These are phyloP conservation scores for Trebouxia sp. DNA, from an alignment of 139 green algal species.

Conservation along the genomic window DNA sequence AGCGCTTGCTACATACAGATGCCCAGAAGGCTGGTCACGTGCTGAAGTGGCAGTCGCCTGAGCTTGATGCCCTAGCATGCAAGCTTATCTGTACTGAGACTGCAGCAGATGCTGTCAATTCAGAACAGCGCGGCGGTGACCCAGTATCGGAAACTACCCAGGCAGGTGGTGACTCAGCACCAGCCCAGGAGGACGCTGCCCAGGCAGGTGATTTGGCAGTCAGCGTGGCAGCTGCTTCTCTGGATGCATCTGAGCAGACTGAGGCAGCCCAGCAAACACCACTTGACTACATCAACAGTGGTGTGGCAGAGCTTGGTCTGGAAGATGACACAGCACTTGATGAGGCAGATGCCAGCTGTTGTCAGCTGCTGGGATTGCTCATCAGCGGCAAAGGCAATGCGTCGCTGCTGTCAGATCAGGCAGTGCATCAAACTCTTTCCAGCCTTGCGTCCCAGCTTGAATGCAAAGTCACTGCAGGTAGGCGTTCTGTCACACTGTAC, in stretches of 20 bases:
- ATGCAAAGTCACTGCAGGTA: too few relatives aligned
- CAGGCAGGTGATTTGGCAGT: background rate
- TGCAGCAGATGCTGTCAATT: too few relatives aligned
- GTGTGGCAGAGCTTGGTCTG: background rate
- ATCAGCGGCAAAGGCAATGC: background rate
- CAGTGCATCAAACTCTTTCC: background rate
- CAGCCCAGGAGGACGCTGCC: background rate
- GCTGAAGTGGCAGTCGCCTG: background rate
- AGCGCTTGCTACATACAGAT: background rate
- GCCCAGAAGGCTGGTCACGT: background rate
- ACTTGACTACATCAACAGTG: background rate
- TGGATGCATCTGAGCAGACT: background rate
- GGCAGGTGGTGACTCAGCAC: background rate
- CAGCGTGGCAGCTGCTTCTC: slow-evolving; percentile 1
- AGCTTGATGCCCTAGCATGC: background rate
- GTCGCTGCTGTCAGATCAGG: background rate
- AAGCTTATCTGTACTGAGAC: too few relatives aligned
- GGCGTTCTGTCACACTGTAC: too few relatives aligned
- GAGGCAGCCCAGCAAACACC: background rate
- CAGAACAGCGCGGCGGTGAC: too few relatives aligned
- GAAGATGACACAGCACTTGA: background rate
- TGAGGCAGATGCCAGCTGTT: background rate
- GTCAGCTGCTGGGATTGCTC: background rate
- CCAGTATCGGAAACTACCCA: background rate
- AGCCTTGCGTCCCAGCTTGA: background rate